Conservation (phyloP, 1,284 basidiomycete genomes). For the Pascua guehoae region DNA sequence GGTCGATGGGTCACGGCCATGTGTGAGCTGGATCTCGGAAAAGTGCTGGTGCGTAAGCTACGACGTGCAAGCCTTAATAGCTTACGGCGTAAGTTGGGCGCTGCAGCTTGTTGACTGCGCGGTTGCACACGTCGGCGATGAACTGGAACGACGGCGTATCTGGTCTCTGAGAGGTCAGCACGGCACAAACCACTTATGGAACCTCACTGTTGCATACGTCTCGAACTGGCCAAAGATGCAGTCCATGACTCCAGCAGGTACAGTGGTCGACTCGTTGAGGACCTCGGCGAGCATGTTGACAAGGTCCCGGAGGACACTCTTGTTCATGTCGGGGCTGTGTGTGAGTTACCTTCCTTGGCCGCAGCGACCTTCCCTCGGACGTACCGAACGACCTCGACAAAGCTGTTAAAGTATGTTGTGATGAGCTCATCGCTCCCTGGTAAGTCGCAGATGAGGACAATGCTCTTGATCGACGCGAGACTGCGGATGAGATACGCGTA, state of each 20-base stretch:
- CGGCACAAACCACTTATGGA: too few relatives aligned
- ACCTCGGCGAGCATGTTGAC: conserved; percentile 83
- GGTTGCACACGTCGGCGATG: conserved; percentile 83
- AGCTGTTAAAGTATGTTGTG: conserved; percentile 72
- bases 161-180: conserved; percentile 56
- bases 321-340: conserved; percentile 66
- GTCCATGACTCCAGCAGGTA: conserved; percentile 77
- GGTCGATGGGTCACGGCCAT: conserved; percentile 49
- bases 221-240: conserved; percentile 80
- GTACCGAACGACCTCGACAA: conserved; percentile 71
- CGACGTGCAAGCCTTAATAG: too few relatives aligned
- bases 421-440: conserved; percentile 82
- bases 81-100: conserved; percentile 83
- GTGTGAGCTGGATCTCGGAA: conserved; percentile 73
- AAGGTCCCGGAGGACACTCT: conserved; percentile 84
- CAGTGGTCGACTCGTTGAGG: conserved; percentile 73
- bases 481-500: conserved; percentile 91
- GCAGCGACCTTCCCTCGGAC: conserved; percentile 13
- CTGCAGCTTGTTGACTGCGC: conserved; percentile 79
- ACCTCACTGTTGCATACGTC: conserved; percentile 55
- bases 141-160: conserved; percentile 76
- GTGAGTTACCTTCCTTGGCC: conserved; percentile 4
- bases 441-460: conserved; percentile 88
- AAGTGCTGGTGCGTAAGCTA: too few relatives aligned
- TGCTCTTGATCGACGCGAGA: conserved; percentile 87